Conservation (phyloP, 768 basidiomycete species). For the Pisolithus orientalis region DNA sequence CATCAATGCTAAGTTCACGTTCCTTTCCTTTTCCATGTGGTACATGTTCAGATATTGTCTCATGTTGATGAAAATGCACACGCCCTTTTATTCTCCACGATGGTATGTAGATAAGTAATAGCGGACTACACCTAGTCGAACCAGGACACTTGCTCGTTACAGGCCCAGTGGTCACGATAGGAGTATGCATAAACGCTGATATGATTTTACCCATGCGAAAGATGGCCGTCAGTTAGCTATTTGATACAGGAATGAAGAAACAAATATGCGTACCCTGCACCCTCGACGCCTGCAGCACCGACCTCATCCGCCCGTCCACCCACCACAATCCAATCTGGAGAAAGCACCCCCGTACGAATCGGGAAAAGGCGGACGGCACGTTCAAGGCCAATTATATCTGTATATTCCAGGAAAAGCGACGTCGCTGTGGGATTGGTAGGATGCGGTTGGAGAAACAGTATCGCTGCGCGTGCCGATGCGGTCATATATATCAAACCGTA, state of each 20-base stretch:
- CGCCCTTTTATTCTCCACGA: background rate
- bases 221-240: background rate
- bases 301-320: slow-evolving; percentile 43
- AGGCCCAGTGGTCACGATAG: slow-evolving; percentile 33
- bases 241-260: background rate
- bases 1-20: background rate
- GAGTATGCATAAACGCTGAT: slow-evolving; percentile 26
- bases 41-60: background rate
- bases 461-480: slow-evolving; percentile 45
- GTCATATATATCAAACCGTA: background rate
- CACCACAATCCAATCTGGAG: slow-evolving; percentile 75
- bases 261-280: slow-evolving; percentile 57
- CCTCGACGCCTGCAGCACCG: slow-evolving; percentile 70
- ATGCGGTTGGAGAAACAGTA: slow-evolving; percentile 8
- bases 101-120: too few relatives aligned
- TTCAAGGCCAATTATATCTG: slow-evolving; percentile 56
- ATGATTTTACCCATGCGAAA: slow-evolving; percentile 2
- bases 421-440: slow-evolving; percentile 23
- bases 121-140: slow-evolving; percentile 32
- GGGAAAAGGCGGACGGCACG: slow-evolving; percentile 70
- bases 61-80: background rate
- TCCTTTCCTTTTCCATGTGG: background rate
- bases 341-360: slow-evolving; percentile 70
- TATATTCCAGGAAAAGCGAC: slow-evolving; percentile 55
- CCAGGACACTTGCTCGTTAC: slow-evolving; percentile 47